Base-by-base conservation (phyloP, 2,329 filamentous ascomycete genomes). In the Aaosphaeria pasadenensis region DNA sequence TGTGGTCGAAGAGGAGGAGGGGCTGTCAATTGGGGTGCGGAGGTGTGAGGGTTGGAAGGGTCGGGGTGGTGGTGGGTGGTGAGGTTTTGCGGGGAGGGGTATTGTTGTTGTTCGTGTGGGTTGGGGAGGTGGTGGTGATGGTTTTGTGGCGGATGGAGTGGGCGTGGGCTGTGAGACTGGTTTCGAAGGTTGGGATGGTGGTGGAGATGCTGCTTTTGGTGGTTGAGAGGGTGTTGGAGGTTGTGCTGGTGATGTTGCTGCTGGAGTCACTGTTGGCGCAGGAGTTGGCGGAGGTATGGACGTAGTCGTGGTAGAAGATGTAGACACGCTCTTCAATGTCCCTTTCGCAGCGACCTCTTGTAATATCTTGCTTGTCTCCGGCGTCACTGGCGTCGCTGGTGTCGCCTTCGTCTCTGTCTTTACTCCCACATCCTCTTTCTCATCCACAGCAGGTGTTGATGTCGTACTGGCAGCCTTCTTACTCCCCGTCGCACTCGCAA, bases 361-460 rank as follows among this genome's bases (percentile, higher is more conserved):
- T 42, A 68, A 30, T 46, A 68, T 67, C 55, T 60, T 65, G 57
- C 63, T 69, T 29, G 53, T 55, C 6, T 51, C 35, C 2, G 59
- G 57, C 24, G 58, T 54, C 35, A 48, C 69, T 52, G 51, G 67
- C 58, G 58, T 70, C 56, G 42, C 56, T 57, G 44, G 32, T 24
- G 47, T 43, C 5, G 36, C 24, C 29, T 47, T 50, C 6, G 40
- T 35, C 35, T n/a, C 30, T 30, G 39, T 43, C 39, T 24, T 24
- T 24, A 24, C 17, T 24, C 17, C 17, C 33, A 36, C 33, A 36
- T 9, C 9, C n/a, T 36, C 29, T 33, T 30, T 35, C 31, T 7
- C 1, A n/a, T 11, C 35, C 39, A 49, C n/a, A 7, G 17, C 28
- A 7, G 30, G 11, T 11, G 30, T 29, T 7, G 30, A n/a, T 38